Base-by-base conservation (phyloP, 2,329 filamentous ascomycete genomes). In the Ceratocystis diversiconidia region DNA sequence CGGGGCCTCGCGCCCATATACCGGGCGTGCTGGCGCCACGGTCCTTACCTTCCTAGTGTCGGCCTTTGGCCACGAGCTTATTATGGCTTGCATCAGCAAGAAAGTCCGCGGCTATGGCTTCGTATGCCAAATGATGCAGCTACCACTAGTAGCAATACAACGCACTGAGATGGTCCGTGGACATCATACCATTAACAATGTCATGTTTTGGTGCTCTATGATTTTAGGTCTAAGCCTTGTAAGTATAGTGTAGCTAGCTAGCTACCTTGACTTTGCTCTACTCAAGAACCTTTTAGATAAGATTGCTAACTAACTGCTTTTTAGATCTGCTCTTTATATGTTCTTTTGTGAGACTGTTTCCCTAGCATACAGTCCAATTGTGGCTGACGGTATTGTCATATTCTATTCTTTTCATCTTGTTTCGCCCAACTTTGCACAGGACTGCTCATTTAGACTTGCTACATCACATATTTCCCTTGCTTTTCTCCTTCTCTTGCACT, bases 1-100 rank as follows among this genome's bases (percentile, higher is more conserved):
- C 76, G 87, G 85, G 66, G 91, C 91, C 1, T 88, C 87, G 12
- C 81, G 89, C 8, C 84, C 86, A 12, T 85, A 87, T 70, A 86
- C 95, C 71, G 92, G 90, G 22, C 85, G 86, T 66, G 80, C 82
- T 17, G 79, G 87, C 66, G 92, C 94, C 30, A 97, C 92, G 30
- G 77, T 91, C 68, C 89, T 96, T 70, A 97, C 94, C 0, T 97
- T 99, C 73, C 77, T 97, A 66, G 88, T 97, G 71, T 92, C 87
- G 67, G 90, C 94, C 44, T 73, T 95, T 25, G 91, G 90, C 17
- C 94, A 97, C 73, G 94, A 99, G 75, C 82, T 99, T 66, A 89
- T 99, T 71, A 95, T 99, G 89, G 91, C 89, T 6, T 97, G 92
- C 74, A 97, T 99, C 73, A 96, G 92, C 30, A 92, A 96, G 79